phyloP scores from a whole-genome alignment of 768 basidiomycete species.

The Mycena sanguinolenta region DNA sequence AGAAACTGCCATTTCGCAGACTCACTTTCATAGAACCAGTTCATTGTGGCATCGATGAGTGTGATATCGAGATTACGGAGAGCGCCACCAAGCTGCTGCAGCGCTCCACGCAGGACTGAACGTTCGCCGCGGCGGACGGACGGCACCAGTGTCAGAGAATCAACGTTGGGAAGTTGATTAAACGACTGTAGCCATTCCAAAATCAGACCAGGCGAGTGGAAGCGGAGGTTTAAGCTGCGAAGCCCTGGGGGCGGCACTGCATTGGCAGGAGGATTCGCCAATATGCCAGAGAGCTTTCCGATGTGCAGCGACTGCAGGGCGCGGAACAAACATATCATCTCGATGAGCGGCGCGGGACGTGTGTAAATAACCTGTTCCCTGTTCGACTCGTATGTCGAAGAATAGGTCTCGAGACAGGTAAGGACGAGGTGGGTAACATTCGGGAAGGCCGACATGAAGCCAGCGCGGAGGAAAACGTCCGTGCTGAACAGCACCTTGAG shows the following conservation, averaged over 20 bases:
- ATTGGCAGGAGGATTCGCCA: background rate
- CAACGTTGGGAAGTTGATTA: background rate
- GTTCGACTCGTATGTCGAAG: background rate
- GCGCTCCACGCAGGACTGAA: background rate
- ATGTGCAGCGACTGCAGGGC: slow-evolving; percentile 5
- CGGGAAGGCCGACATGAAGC: too few relatives aligned
- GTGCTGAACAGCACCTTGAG: slow-evolving; percentile 1
- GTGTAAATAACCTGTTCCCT: background rate
- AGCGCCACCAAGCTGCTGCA: background rate
- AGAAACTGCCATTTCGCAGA: too few relatives aligned
- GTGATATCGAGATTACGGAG: background rate
- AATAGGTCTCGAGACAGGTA: background rate
- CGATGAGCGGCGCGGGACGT: slow-evolving; percentile 1
- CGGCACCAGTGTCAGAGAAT: background rate
- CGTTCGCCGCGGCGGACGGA: background rate
- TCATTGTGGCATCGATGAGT: too few relatives aligned
- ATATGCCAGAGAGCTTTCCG: background rate
- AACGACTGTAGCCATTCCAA: background rate
- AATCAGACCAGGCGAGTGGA: background rate
- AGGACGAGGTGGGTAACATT: slow-evolving; percentile 5
- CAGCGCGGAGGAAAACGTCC: background rate
- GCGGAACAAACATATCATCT: slow-evolving; percentile 9
- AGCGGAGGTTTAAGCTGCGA: background rate
- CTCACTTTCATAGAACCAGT: too few relatives aligned
- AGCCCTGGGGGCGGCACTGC: background rate